These are phyloP conservation scores for Tricholoma matsutake DNA, from an alignment of 768 basidiomycete genomes.

Conservation along the genomic window DNA sequence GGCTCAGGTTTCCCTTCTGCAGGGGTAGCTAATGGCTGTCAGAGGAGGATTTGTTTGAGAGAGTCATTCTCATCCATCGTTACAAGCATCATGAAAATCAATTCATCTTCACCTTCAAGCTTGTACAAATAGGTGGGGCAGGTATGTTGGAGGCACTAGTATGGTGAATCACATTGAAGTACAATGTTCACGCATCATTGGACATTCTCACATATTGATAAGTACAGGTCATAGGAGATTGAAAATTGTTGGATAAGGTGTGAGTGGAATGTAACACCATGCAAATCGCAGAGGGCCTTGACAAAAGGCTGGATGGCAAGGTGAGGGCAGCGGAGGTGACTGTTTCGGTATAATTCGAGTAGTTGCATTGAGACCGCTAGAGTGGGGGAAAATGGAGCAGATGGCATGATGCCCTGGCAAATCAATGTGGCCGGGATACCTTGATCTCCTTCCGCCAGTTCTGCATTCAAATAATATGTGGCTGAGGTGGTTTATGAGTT, in stretches of 20 bases:
- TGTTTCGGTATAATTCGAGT: constrained; percentile 20
- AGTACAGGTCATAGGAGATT: constrained; percentile 24
- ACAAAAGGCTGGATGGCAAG: constrained; percentile 24
- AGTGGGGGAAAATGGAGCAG: constrained; percentile 12
- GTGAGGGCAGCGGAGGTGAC: constrained; percentile 20
- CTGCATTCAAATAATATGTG: too few relatives aligned
- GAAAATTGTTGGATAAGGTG: constrained; percentile 20
- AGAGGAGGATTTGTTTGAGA: background rate
- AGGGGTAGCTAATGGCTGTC: background rate
- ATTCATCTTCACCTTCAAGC: background rate
- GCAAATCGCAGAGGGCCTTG: constrained; percentile 28
- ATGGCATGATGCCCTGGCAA: constrained; percentile 18
- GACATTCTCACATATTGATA: background rate
- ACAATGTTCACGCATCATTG: background rate
- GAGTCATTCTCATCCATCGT: too few relatives aligned
- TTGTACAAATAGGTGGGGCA: constrained; percentile 4
- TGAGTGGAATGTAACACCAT: constrained; percentile 15
- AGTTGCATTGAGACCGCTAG: constrained; percentile 13
- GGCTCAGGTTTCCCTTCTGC: background rate
- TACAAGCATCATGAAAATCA: constrained; percentile 9
- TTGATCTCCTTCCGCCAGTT: too few relatives aligned
- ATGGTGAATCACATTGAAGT: background rate
- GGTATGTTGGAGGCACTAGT: constrained; percentile 3
- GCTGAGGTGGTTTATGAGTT: too few relatives aligned
- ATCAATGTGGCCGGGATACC: constrained; percentile 14